Percentiles rank a stretch among this genome's conserved stretches.
phyloP scores from a whole-genome alignment of 495 filamentous ascomycete genomes.

The Neurospora sp. region DNA sequence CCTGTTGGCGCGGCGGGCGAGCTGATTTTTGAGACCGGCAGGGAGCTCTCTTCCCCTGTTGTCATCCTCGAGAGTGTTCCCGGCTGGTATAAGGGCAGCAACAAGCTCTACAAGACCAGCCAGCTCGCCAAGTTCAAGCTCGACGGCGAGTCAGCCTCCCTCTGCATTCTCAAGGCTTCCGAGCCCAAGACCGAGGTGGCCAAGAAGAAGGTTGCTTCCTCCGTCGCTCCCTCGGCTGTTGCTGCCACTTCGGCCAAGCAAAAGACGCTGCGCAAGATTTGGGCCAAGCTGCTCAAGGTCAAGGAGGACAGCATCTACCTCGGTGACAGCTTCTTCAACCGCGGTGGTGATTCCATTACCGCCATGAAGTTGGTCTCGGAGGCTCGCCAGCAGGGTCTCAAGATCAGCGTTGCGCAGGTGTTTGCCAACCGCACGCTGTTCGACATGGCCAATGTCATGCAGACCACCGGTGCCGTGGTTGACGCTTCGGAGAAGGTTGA shows the following conservation, averaged over 20 bases:
- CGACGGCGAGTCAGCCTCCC: slow-evolving; percentile 1
- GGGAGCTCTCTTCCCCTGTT: neutral
- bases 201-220: slow-evolving; percentile 6
- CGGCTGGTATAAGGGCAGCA: neutral
- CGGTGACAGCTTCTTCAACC: slow-evolving; percentile 49
- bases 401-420: slow-evolving; percentile 44
- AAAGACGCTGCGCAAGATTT: slow-evolving; percentile 24
- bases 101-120: slow-evolving; percentile 20
- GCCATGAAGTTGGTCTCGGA: slow-evolving; percentile 60
- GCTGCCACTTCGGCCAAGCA: slow-evolving; percentile 26
- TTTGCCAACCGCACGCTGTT: slow-evolving; percentile 42
- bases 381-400: slow-evolving; percentile 39
- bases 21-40: slow-evolving; percentile 21
- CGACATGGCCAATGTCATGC: slow-evolving; percentile 30
- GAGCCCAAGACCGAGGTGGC: neutral
- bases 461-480: slow-evolving; percentile 1
- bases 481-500: slow-evolving; percentile 8
- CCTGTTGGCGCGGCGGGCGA: slow-evolving; percentile 38
- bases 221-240: slow-evolving; percentile 2
- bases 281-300: slow-evolving; percentile 25
- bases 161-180: slow-evolving; percentile 6
- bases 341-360: slow-evolving; percentile 61
- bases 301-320: slow-evolving; percentile 35
- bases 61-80: too few relatives aligned
- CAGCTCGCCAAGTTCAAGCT: slow-evolving; percentile 21